These are phyloP conservation scores for Boletus tylopilopsis DNA, from an alignment of 768 basidiomycete species.

Conservation along the genomic window DNA sequence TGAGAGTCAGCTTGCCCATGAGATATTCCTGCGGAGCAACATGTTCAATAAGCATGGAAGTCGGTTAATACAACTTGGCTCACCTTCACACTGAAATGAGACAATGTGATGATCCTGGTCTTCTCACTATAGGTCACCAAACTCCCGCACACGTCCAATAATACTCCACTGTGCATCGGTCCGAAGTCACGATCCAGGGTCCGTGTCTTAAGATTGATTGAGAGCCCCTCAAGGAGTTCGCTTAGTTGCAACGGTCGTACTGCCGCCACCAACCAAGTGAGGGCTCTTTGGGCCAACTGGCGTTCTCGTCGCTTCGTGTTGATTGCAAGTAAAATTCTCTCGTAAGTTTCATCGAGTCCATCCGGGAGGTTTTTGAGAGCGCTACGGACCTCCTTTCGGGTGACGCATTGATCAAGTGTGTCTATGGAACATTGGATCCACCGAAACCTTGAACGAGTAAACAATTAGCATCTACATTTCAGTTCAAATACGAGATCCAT, in stretches of 20 bases:
- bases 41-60: too few relatives aligned
- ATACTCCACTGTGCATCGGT: not conserved
- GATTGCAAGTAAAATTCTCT: not conserved
- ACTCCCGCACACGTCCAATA: not conserved
- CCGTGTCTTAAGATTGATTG: not conserved
- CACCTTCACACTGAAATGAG: conserved; percentile 1
- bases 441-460: not conserved
- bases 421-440: not conserved
- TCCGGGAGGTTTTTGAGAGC: not conserved
- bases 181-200: not conserved
- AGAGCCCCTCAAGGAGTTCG: not conserved
- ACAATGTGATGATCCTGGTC: not conserved
- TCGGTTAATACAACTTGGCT: not conserved
- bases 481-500: not conserved
- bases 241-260: not conserved
- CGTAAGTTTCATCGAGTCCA: not conserved
- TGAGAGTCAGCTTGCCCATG: not conserved
- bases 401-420: not conserved
- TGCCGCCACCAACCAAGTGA: not conserved
- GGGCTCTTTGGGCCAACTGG: not conserved
- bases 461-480: too few relatives aligned
- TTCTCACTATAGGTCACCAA: not conserved
- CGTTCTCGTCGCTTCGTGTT: not conserved
- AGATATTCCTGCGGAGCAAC: not conserved
- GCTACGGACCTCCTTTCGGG: not conserved